Evolutionary conservation across 805 yeast genomes (phyloP).

Genomic region (Nakazawaea anatomiae): DNA sequence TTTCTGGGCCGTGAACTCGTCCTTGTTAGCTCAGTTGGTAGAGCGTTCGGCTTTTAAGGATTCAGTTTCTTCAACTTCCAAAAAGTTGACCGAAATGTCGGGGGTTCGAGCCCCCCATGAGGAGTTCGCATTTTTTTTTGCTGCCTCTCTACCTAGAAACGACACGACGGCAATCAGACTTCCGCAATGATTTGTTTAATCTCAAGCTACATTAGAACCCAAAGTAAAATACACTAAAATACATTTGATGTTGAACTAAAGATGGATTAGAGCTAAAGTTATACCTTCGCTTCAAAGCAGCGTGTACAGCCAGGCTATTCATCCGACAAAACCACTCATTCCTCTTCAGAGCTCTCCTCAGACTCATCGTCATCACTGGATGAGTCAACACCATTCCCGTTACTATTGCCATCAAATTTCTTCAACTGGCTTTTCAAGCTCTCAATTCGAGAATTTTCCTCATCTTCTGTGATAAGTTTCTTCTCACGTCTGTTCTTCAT

Average conservation of each 20-base stretch:
- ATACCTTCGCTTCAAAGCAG: not conserved
- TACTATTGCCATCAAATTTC: conserved; percentile 50
- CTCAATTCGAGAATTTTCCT: conserved; percentile 62
- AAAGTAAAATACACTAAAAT: not conserved
- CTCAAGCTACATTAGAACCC: too few relatives aligned
- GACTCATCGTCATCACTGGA: conserved; percentile 49
- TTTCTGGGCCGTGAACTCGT: conserved; percentile 12
- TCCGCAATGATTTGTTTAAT: too few relatives aligned
- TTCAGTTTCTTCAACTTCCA: conserved; percentile 3
- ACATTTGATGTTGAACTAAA: not conserved
- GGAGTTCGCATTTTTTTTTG: conserved; percentile 22
- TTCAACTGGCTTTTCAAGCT: conserved; percentile 70
- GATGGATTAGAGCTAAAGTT: not conserved
- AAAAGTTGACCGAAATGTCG: conserved; percentile 13
- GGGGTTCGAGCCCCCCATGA: conserved; percentile 28
- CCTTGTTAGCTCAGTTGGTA: conserved; percentile 61
- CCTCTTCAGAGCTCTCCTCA: conserved; percentile 71
- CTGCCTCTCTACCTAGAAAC: not conserved
- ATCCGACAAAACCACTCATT: conserved; percentile 25
- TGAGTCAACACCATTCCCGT: conserved; percentile 28
- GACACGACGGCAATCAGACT: too few relatives aligned
- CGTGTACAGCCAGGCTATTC: not conserved
- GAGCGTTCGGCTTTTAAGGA: conserved; percentile 62
- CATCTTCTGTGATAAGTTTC: conserved; percentile 58
- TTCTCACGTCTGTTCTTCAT: conserved; percentile 37